A percentile compares a stretch with the other conserved stretches of the same genome.
These are phyloP conservation scores for Marasmius fiardii DNA, from an alignment of 1,284 basidiomycete genomes.

Conservation along the genomic window DNA sequence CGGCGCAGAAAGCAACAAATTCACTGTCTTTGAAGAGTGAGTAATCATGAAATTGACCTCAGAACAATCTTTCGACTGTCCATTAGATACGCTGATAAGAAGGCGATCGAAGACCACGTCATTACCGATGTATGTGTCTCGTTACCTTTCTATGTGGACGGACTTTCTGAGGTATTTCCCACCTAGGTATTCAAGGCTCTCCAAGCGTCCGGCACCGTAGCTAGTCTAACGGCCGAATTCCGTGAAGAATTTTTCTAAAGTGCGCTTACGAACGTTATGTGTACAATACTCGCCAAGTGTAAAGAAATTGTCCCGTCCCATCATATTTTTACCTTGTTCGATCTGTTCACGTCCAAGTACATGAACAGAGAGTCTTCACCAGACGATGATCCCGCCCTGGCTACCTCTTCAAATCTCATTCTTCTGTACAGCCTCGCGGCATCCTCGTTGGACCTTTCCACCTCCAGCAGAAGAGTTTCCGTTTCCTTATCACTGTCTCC, in stretches of 20 bases:
- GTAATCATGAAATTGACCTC: too few species aligned
- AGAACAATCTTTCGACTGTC: too few species aligned
- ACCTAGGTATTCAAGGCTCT: neutral
- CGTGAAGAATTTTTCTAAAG: neutral
- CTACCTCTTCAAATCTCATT: conserved; percentile 3
- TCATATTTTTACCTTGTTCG: too few species aligned
- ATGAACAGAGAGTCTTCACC: neutral
- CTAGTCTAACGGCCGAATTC: neutral
- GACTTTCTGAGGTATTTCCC: neutral
- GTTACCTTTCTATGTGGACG: neutral
- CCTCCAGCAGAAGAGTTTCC: conserved; percentile 1
- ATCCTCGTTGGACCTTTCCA: neutral
- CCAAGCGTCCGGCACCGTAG: neutral
- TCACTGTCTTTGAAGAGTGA: too few species aligned
- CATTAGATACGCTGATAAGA: neutral
- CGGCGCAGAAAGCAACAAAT: too few species aligned
- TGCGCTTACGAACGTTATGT: too few species aligned
- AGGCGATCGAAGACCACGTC: neutral
- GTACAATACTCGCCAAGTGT: too few species aligned
- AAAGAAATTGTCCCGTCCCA: neutral
- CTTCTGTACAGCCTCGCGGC: conserved; percentile 1
- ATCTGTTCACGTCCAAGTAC: neutral
- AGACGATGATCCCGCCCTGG: neutral
- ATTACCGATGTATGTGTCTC: neutral
- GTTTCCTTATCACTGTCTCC: neutral